A percentile compares a stretch with the other conserved stretches of the same genome.
These are phyloP conservation scores for Sclerotinia nivalis DNA, from an alignment of 2,329 filamentous ascomycete species.

Conservation along the genomic window DNA sequence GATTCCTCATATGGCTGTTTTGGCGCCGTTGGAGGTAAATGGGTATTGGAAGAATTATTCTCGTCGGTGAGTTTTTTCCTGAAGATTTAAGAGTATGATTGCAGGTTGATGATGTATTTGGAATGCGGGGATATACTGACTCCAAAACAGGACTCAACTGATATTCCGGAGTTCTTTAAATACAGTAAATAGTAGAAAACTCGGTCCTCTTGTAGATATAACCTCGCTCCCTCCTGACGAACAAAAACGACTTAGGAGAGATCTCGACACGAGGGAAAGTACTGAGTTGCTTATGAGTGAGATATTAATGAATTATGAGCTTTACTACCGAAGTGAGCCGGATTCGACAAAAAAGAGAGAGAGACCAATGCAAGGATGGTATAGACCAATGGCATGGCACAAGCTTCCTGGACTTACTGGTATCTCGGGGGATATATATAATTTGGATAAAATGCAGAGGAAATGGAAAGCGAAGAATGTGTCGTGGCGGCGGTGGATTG, in stretches of 20 bases:
- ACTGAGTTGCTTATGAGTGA: slow-evolving; percentile 4
- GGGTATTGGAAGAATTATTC: background rate
- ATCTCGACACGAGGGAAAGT: background rate
- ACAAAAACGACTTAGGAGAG: background rate
- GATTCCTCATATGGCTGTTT: background rate
- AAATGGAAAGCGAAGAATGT: background rate
- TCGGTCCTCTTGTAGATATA: background rate
- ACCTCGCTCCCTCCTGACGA: background rate
- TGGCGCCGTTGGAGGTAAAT: slow-evolving; percentile 7
- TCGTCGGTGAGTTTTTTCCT: background rate
- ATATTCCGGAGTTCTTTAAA: background rate
- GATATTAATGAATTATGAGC: slow-evolving; percentile 1
- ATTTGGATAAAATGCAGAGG: background rate
- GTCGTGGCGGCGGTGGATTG: background rate
- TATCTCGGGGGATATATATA: background rate
- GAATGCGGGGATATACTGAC: background rate
- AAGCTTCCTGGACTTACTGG: background rate
- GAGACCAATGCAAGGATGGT: slow-evolving; percentile 11
- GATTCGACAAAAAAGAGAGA: background rate
- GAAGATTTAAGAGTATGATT: no score
- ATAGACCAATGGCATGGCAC: background rate
- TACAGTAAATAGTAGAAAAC: background rate
- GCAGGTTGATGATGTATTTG: background rate
- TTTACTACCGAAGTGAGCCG: background rate
- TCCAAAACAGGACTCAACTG: background rate